phyloP scores from a whole-genome alignment of 2,329 filamentous ascomycete species.

The Immersiporthe knoxdaviesiana region DNA sequence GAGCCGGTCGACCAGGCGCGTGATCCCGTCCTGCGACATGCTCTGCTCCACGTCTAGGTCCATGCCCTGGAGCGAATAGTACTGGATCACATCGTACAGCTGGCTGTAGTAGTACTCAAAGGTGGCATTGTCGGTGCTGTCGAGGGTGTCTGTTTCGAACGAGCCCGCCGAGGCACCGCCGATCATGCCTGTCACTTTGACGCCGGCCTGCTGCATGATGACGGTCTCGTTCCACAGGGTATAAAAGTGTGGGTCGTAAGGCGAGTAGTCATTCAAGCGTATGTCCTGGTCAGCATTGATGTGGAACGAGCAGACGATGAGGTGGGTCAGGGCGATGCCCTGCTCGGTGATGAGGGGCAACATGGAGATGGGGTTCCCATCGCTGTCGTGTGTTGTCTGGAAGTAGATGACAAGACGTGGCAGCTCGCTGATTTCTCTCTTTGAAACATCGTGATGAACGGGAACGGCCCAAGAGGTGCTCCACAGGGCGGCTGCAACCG shows the following conservation, averaged over 20 bases:
- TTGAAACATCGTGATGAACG: slow-evolving; percentile 21
- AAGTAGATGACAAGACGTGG: slow-evolving; percentile 57
- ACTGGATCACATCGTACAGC: slow-evolving; percentile 65
- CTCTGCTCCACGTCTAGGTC: slow-evolving; percentile 82
- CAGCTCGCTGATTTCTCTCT: slow-evolving; percentile 31
- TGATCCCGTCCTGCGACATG: slow-evolving; percentile 68
- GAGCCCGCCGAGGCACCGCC: slow-evolving; percentile 82
- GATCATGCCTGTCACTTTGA: slow-evolving; percentile 85
- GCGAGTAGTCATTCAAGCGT: slow-evolving; percentile 79
- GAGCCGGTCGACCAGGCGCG: slow-evolving; percentile 68
- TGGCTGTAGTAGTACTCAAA: slow-evolving; percentile 78
- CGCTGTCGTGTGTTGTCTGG: slow-evolving; percentile 56
- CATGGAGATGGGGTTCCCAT: slow-evolving; percentile 53
- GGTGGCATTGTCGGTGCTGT: slow-evolving; percentile 52
- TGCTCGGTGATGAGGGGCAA: slow-evolving; percentile 54
- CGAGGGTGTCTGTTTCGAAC: slow-evolving; percentile 59
- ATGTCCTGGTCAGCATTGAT: slow-evolving; percentile 71
- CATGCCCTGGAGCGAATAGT: slow-evolving; percentile 66
- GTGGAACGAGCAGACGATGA: slow-evolving; percentile 86
- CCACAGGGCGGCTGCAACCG: background rate
- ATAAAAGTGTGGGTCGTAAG: slow-evolving; percentile 67
- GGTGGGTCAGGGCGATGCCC: slow-evolving; percentile 67
- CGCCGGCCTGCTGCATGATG: slow-evolving; percentile 70
- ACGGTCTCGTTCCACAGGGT: slow-evolving; percentile 79
- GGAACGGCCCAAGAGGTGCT: slow-evolving; percentile 3